Evolutionary conservation across 768 basidiomycete species (phyloP).

Genomic region (Imleria badia): DNA sequence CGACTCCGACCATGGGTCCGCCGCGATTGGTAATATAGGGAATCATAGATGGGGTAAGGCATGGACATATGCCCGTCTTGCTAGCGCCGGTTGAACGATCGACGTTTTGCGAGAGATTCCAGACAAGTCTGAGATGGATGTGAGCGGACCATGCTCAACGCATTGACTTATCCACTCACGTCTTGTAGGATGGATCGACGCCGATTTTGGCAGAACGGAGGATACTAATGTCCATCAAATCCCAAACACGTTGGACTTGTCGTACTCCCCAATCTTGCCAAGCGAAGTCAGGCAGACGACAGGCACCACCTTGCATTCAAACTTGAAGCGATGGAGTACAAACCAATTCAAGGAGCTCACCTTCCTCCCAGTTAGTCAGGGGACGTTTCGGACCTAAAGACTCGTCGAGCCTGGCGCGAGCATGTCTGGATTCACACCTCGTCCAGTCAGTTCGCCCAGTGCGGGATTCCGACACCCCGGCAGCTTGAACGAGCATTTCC

Average conservation of each 20-base stretch:
- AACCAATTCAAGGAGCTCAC: conserved; percentile 36
- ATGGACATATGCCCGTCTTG: conserved; percentile 84
- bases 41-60: conserved; percentile 95
- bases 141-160: background rate
- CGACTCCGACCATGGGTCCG: conserved; percentile 91
- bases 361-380: conserved; percentile 92
- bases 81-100: conserved; percentile 84
- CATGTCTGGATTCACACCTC: conserved; percentile 90
- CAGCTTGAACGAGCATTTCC: conserved; percentile 76
- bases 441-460: conserved; percentile 86
- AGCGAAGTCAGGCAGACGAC: conserved; percentile 83
- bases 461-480: conserved; percentile 60
- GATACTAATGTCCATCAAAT: conserved; percentile 89
- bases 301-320: conserved; percentile 60
- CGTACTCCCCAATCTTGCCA: conserved; percentile 95
- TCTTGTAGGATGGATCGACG: conserved; percentile 85
- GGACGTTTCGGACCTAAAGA: conserved; percentile 79
- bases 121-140: conserved; percentile 61
- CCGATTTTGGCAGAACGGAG: conserved; percentile 79
- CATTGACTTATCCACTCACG: conserved; percentile 48
- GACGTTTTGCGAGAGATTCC: conserved; percentile 97
- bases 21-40: conserved; percentile 95
- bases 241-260: conserved; percentile 94
- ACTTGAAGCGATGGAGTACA: background rate
- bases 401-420: conserved; percentile 83